phyloP scores from a whole-genome alignment of 2,329 filamentous ascomycete genomes.

The Cadophora gregata region DNA sequence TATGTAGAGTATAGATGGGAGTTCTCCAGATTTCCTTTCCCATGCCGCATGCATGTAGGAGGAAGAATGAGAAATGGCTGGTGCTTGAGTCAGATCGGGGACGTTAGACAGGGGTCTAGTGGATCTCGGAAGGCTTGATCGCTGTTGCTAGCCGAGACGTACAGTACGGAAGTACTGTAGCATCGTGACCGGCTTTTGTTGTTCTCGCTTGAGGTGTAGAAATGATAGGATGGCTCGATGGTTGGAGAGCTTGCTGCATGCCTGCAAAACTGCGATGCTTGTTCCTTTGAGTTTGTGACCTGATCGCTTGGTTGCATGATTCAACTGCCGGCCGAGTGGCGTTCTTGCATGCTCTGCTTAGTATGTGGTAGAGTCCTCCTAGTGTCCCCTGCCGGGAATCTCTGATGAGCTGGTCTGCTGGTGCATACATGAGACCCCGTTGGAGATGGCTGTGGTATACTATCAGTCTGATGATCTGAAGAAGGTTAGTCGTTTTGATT shows the following conservation, averaged over 20 bases:
- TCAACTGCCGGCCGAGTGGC: constrained; percentile 8
- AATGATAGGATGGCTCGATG: neutral
- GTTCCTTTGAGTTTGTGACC: neutral
- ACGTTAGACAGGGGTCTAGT: neutral
- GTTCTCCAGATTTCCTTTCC: constrained; percentile 1
- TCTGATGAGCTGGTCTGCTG: neutral
- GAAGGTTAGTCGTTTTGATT: too few species aligned
- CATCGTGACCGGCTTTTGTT: neutral
- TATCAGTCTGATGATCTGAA: too few species aligned
- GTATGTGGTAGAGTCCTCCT: too few species aligned
- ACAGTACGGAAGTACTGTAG: too few species aligned
- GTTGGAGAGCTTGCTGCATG: neutral
- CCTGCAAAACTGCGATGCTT: constrained; percentile 1
- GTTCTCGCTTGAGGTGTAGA: too few species aligned
- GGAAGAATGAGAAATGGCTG: neutral
- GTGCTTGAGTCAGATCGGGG: constrained; percentile 4
- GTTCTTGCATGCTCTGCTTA: neutral
- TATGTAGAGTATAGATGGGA: neutral
- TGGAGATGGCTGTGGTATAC: neutral
- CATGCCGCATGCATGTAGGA: neutral
- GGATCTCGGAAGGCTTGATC: constrained; percentile 12
- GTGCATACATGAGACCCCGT: neutral
- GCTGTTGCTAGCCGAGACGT: neutral
- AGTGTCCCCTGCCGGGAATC: too few species aligned
- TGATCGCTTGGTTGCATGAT: neutral